Evolutionary conservation across 202 grass and related monocot genomes (phyloP), one percentile per base, ranked within the genome.

Genomic region (Alloteropsis angusta): DNA sequence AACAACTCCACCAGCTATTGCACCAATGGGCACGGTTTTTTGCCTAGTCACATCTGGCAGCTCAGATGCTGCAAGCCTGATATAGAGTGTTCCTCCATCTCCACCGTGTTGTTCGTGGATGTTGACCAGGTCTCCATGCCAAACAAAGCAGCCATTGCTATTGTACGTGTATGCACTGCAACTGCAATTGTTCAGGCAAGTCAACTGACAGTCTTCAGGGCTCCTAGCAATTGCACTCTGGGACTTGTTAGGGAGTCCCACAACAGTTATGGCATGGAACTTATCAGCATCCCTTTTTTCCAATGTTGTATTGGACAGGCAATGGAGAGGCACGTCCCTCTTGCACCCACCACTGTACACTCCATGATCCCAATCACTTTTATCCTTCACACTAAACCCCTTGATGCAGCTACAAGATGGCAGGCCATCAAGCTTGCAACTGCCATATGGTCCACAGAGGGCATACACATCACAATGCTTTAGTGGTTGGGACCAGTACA

Each of bases 161-260:
- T 68, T 61, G 41, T 87, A 87, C 6, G 78, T 70, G 52, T 85
- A 93, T 41, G 82, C 88, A 48, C 58, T 73, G 41, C 88, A 93
- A 16, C 75, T 65, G 77, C 91, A 93, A 28, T 65, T 86, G 10
- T 46, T 93, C 72, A 91, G 83, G 71, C 91, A 93, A 12, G 21
- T 22, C 53, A 25, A 9, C 21, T 25, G 53, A 3, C 53, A 56
- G 4, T 25, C 22, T 12, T 56, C 53, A 56, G 53, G 21, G 53
- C 53, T 56, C n/a, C 53, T 9, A 56, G 53, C 53, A 56, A 12
- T 12, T 56, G 53, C 53, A 12, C 9, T 25, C 53, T 12, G 19
- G 12, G 53, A 21, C 4, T 56, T 23, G 1, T 23, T 21, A 50
- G 85, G 91, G 11, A 88, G 76, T 60, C 71, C 76, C 85, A 91